Percentiles rank a stretch among this genome's conserved stretches.
phyloP scores from a whole-genome alignment of 352 stramenopile species.

The Phytophthora fragariae region DNA sequence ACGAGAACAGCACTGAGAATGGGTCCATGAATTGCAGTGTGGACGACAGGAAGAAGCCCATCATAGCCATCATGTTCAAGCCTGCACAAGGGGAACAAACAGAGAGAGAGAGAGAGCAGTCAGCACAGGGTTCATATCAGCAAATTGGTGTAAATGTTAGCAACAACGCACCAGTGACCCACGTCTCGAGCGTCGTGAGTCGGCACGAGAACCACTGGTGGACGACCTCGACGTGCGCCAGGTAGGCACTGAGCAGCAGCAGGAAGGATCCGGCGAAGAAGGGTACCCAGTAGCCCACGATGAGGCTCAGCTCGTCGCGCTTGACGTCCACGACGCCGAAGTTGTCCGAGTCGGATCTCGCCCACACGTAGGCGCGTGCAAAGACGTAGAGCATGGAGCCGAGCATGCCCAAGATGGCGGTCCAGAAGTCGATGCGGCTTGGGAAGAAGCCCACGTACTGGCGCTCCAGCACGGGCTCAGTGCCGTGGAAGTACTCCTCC shows the following conservation, averaged over 20 bases:
- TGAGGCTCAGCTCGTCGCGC: slow-evolving; percentile 65
- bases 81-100: slow-evolving; percentile 39
- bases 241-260: slow-evolving; percentile 75
- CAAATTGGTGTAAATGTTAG: neutral
- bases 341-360: slow-evolving; percentile 62
- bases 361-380: slow-evolving; percentile 63
- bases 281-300: slow-evolving; percentile 83
- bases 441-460: slow-evolving; percentile 83
- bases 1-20: slow-evolving; percentile 80
- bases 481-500: slow-evolving; percentile 86
- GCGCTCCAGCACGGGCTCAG: slow-evolving; percentile 67
- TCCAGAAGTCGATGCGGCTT: slow-evolving; percentile 88
- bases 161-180: slow-evolving; percentile 53
- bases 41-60: slow-evolving; percentile 81
- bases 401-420: slow-evolving; percentile 62
- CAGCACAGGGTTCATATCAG: slow-evolving; percentile 21
- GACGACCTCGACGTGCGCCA: slow-evolving; percentile 84
- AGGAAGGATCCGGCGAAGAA: slow-evolving; percentile 87
- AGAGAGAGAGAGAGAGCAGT: slow-evolving; percentile 9
- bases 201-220: slow-evolving; percentile 86
- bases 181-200: slow-evolving; percentile 60
- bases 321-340: slow-evolving; percentile 83
- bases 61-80: slow-evolving; percentile 64
- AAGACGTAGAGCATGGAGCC: slow-evolving; percentile 73
- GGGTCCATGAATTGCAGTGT: slow-evolving; percentile 88